Base-by-base conservation (phyloP, 2,329 filamentous ascomycete genomes). In the Arthrobotrys sinensis region DNA sequence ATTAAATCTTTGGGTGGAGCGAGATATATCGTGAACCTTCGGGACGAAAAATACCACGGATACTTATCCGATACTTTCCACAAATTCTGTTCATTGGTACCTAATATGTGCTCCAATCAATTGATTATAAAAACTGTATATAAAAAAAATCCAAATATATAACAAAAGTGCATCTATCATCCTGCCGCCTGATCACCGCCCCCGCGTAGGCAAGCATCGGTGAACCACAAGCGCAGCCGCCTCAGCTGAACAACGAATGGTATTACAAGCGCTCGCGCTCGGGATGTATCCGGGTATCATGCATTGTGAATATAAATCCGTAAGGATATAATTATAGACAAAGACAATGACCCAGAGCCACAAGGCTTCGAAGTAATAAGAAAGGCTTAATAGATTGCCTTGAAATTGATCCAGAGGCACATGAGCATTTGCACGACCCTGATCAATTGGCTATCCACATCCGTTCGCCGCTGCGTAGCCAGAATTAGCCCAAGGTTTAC, bases 181-280 rank as follows among this genome's bases (percentile, higher is more conserved):
- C 3, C 2, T 53, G 7, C 32, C 36, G 2, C 12, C 5, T 12
- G 32, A 16, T 11, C 48, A n/a, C 6, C 28, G 12, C 28, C 28
- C 32, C 5, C 8, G 19, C 16, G 48, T n/a, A 5, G 21, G 14
- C 12, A 6, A 4, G 24, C 11, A 52, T 52, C 21, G n/a, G 8
- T 21, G 21, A 57, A 38, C 52, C 52, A 57, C 52, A 60, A 60
- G 55, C 55, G 55, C 55, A 60, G 36, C 55, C 53, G 55, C 36
- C 55, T 60, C 55, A 38, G n/a, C 32, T 32, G 48, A 32, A 38
- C 1, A 24, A 11, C 1, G 2, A 16, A 43, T 16, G 11, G 8
- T 40, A 40, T n/a, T 34, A 60, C 55, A 60, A 60, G 55, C 55
- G 55, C 55, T 60, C 55, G 55, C 55, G 55, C 55, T 60, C 55